phyloP scores from a whole-genome alignment of 805 yeast genomes.

The Lipomyces japonicus region DNA sequence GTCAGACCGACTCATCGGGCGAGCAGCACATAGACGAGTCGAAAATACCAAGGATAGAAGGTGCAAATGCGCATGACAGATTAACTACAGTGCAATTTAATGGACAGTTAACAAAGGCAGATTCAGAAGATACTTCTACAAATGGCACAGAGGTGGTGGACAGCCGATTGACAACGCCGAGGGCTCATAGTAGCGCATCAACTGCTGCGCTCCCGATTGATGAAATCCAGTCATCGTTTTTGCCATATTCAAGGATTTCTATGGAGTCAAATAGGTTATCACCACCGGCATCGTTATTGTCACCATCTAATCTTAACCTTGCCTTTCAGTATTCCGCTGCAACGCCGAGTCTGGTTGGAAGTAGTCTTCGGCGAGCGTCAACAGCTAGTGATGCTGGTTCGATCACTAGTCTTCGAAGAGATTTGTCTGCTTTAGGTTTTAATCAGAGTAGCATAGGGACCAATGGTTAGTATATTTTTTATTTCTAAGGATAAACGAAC shows the following conservation, averaged over 20 bases:
- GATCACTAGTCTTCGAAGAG: conserved; percentile 17
- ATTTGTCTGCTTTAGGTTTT: conserved; percentile 19
- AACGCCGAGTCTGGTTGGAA: conserved; percentile 4
- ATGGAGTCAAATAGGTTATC: conserved; percentile 1
- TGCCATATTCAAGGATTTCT: not conserved
- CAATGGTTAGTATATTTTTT: conserved; percentile 26
- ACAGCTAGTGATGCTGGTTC: conserved; percentile 4
- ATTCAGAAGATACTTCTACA: too few species aligned
- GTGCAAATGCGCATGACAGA: too few species aligned
- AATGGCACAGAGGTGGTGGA: too few species aligned
- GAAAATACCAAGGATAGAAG: too few species aligned
- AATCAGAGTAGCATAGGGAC: conserved; percentile 31
- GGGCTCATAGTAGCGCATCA: too few species aligned
- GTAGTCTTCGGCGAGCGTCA: conserved; percentile 7
- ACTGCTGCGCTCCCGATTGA: too few species aligned
- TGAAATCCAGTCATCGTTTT: too few species aligned
- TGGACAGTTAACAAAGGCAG: too few species aligned
- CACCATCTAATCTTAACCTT: conserved; percentile 9
- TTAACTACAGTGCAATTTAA: too few species aligned
- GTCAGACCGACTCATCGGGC: too few species aligned
- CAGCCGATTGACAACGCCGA: too few species aligned
- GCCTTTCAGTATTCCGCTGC: conserved; percentile 5
- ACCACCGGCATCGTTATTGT: conserved; percentile 11
- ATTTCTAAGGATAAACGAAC: not conserved
- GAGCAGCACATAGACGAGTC: too few species aligned